Evolutionary conservation across 345 rosid genomes (phyloP).

Genomic region (Eucalyptus paniculata): DNA sequence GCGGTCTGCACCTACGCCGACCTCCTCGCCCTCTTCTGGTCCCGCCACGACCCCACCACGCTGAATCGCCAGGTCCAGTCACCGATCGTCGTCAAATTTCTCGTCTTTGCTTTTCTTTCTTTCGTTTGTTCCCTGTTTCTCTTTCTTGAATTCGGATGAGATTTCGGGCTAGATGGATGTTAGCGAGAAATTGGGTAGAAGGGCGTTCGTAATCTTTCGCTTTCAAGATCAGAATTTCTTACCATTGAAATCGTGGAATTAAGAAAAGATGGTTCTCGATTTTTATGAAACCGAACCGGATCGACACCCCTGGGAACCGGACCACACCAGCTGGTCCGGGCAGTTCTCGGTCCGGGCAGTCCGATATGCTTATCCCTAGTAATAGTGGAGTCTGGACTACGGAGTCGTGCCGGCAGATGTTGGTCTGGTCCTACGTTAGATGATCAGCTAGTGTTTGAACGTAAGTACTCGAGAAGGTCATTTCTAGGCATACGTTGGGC

Average conservation of each 20-base stretch:
- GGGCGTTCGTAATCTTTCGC: neutral
- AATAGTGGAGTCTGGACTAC: neutral
- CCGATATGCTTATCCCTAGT: too few relatives aligned
- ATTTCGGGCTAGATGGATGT: neutral
- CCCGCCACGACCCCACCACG: slow-evolving; percentile 71
- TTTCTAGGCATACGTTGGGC: neutral
- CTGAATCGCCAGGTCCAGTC: slow-evolving; percentile 61
- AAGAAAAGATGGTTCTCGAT: neutral
- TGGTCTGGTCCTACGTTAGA: neutral
- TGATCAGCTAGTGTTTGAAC: neutral
- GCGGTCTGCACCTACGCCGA: slow-evolving; percentile 29
- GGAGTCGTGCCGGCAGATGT: neutral
- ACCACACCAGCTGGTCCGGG: too few relatives aligned
- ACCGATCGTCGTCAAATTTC: neutral
- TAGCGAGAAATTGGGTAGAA: neutral
- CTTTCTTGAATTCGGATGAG: neutral
- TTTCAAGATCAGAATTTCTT: neutral
- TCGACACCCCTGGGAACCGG: accelerated
- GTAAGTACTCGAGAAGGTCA: neutral
- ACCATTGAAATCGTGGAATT: neutral
- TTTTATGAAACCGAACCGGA: too few relatives aligned
- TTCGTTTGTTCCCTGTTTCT: neutral
- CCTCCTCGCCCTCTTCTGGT: slow-evolving; percentile 72
- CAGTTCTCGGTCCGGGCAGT: accelerated
- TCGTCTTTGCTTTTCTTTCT: neutral